phyloP scores from a whole-genome alignment of 768 basidiomycete species.

The Xerocomus potaroensis region DNA sequence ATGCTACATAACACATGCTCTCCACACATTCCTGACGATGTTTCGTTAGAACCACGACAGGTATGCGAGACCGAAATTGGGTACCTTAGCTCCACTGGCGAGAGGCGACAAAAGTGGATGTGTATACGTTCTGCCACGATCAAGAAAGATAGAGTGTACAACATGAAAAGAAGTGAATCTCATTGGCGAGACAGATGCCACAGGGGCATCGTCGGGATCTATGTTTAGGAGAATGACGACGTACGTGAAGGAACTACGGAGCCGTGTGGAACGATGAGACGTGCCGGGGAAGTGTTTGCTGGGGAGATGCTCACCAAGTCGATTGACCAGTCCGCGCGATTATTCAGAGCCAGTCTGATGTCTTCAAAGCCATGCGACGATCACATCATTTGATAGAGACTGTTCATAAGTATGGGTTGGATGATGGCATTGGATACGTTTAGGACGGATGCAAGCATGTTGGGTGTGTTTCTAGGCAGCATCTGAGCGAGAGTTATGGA shows the following conservation, averaged over 20 bases:
- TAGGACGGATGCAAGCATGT: constrained; percentile 6
- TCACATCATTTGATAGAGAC: constrained; percentile 15
- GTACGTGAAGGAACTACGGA: constrained; percentile 11
- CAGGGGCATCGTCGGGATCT: constrained; percentile 1
- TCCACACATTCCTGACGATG: constrained; percentile 8
- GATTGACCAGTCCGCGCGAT: constrained; percentile 16
- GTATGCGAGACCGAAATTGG: not conserved
- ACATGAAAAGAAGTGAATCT: constrained; percentile 6
- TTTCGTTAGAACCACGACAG: not conserved
- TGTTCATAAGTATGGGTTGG: constrained; percentile 4
- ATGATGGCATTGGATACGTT: not conserved
- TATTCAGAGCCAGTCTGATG: constrained; percentile 12
- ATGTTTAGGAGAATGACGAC: not conserved
- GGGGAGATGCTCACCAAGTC: constrained; percentile 18
- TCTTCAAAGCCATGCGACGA: constrained; percentile 20
- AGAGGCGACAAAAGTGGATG: constrained; percentile 18
- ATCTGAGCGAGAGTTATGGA: no score
- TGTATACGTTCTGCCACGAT: constrained; percentile 17
- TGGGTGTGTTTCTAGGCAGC: no score
- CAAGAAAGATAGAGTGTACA: constrained; percentile 8
- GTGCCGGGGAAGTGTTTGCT: no score
- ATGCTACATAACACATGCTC: constrained; percentile 11
- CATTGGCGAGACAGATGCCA: constrained; percentile 17
- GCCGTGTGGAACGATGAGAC: not conserved
- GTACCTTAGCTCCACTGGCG: constrained; percentile 23